Base-by-base conservation (phyloP, 2,329 filamentous ascomycete species). In the Colletotrichum paranaense region DNA sequence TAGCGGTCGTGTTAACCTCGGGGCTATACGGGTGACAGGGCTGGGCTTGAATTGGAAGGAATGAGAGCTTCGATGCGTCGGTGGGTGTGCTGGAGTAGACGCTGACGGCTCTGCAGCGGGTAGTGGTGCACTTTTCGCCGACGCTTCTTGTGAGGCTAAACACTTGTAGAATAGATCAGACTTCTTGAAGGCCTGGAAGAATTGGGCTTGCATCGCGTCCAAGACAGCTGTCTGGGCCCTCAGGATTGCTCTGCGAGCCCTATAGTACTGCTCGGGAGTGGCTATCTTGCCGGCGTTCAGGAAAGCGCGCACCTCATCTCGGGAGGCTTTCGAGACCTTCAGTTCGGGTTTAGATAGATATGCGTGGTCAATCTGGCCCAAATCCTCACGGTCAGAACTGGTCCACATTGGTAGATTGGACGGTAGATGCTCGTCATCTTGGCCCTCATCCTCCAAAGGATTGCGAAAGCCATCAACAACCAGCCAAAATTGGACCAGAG, bases 81-180 rank as follows among this genome's bases (percentile, higher is more conserved):
- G 53, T 5, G 75, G 74, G 6, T 66, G 67, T 26, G 65, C 55
- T 46, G 57, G 24, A 12, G 62, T 49, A 8, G 65, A 62, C 5
- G 56, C 38, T 19, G 69, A 73, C 19, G 64, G 32, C n/a, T 67
- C 66, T 24, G 59, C n/a, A 24, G 52, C 7, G 68, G 76, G 62
- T 12, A 62, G 9, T 30, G 62, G 35, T 32, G 62, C 22, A 42
- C 58, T 72, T 38, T 71, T 77, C 67, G 79, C 86, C 1, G 89
- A 87, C 55, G 90, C 88, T 82, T 98, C 95, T 78, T 97, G 94
- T 14, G 96, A 94, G 8, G 96, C 95, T 1, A 99, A 87, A 80
- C 95, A 98, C 81, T 99, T 99, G 86, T 97, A 98, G 81, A 95
- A 99, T 0, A 99, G 83, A 79, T 98, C 97, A 0, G 97, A 98